A percentile compares a stretch with the other conserved stretches of the same genome.
Conservation (phyloP, 2,329 filamentous ascomycete genomes). For the Xylaria sp. region DNA sequence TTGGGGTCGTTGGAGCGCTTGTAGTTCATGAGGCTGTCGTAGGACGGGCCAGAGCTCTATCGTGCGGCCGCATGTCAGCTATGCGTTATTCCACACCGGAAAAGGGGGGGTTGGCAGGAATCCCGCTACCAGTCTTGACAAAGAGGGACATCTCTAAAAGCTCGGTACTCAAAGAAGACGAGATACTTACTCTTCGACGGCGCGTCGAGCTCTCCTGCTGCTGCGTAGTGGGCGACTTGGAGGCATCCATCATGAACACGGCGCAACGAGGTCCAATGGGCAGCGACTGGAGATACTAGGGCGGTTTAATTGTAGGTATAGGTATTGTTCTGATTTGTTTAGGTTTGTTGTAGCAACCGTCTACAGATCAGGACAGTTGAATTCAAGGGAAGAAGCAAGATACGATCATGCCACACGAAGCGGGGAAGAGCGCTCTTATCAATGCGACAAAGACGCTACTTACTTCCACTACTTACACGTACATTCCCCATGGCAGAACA, state of each 20-base stretch:
- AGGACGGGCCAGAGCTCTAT: conserved; percentile 56
- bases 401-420: conserved; percentile 8
- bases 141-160: too few relatives aligned
- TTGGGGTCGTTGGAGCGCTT: conserved; percentile 54
- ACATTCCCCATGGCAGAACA: too few relatives aligned
- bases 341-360: too few relatives aligned
- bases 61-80: not conserved
- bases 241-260: conserved; percentile 33
- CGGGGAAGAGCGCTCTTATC: conserved; percentile 16
- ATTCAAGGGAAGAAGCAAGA: not conserved
- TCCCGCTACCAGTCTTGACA: too few relatives aligned
- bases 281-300: not conserved
- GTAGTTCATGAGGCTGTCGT: conserved; percentile 57
- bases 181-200: conserved; percentile 37
- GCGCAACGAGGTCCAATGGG: not conserved
- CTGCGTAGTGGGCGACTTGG: conserved; percentile 21
- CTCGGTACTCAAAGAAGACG: too few relatives aligned
- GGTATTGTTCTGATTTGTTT: not conserved
- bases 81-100: too few relatives aligned
- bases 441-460: not conserved
- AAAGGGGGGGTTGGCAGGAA: too few relatives aligned
- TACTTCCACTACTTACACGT: not conserved
- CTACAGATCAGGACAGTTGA: too few relatives aligned
- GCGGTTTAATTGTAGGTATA: not conserved
- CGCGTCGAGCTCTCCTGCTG: conserved; percentile 22